Evolutionary conservation across 2,329 filamentous ascomycete species (phyloP).

Genomic region (Talaromyces sp.): DNA sequence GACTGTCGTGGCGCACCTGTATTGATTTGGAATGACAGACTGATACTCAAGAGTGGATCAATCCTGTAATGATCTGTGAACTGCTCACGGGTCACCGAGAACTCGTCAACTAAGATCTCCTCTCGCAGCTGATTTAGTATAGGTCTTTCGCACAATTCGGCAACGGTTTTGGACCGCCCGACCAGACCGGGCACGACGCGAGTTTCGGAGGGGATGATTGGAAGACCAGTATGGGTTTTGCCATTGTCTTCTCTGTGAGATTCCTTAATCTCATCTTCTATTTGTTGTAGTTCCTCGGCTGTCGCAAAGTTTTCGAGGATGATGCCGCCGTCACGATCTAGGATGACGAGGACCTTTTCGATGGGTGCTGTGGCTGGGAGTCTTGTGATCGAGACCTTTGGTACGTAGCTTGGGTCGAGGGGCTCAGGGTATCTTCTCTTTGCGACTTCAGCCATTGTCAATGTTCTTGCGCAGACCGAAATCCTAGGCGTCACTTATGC

Average conservation of each 20-base stretch:
- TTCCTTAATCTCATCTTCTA: background rate
- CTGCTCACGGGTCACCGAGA: constrained; percentile 23
- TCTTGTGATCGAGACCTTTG: constrained; percentile 20
- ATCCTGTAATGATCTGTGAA: constrained; percentile 20
- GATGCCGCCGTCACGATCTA: constrained; percentile 34
- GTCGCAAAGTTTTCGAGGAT: constrained; percentile 31
- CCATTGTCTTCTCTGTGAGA: background rate
- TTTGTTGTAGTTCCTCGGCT: constrained; percentile 24
- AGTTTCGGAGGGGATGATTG: background rate
- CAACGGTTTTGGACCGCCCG: background rate
- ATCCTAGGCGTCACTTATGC: background rate
- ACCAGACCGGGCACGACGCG: background rate
- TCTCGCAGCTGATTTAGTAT: background rate
- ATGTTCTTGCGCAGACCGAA: background rate
- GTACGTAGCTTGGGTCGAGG: constrained; percentile 15
- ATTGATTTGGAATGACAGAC: constrained; percentile 30
- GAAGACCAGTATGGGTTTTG: background rate
- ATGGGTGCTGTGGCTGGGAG: constrained; percentile 27
- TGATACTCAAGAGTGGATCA: constrained; percentile 29
- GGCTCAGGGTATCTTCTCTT: background rate
- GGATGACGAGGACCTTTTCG: constrained; percentile 29
- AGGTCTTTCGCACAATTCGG: background rate
- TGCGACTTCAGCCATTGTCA: background rate
- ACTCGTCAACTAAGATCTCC: background rate
- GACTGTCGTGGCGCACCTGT: constrained; percentile 30